Base-by-base conservation (phyloP, 257 asterid genomes). In the Lithospermum erythrorhizon region DNA sequence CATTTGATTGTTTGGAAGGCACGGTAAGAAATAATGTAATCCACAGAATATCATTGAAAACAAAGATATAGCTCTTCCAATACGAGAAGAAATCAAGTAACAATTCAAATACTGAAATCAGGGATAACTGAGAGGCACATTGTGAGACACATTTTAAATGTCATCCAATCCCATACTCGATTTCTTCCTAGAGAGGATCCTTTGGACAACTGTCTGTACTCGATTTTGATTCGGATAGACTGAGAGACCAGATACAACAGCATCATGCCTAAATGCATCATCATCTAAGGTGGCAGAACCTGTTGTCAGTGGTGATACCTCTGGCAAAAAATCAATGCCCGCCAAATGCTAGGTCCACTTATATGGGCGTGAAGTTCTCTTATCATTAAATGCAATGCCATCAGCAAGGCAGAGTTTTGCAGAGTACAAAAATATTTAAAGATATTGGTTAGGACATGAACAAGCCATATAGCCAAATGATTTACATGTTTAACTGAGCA, bases 301-400 rank as follows among this genome's bases (percentile, higher is more conserved):
- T 18, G 84, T 69, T 73, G 83, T 68, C 70, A 82, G 65, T 21
- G 98, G 98, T 11, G 98, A 70, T 64, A 89, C 79, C 87, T 93
- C 99, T 2, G 95, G 99, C 80, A 93, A 76, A 72, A 89, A 80
- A 71, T 93, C 97, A 54, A 93, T 86, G 59, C 98, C 98, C 32
- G 98, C 97, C 78, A 93, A 79, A 79, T 89, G 98, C 74, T 89
- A 97, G 66, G 86, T 96, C 99, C 99, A 93, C 75, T 81, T 93
- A 78, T 86, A 93, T 21, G 99, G 99, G 51, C 89, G 83, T 66
- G 89, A 89, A 68, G 78, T 73, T 82, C 88, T 76, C 71, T 64
- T 78, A 71, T 72, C 91, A 79, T 86, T 90, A 60, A 93, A 86
- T 63, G 77, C 75, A 66, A 79, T 63, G 41, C 89, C 69, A 83